These are phyloP conservation scores for Eucalyptus sp. DNA, from an alignment of 345 rosid species.

Conservation along the genomic window DNA sequence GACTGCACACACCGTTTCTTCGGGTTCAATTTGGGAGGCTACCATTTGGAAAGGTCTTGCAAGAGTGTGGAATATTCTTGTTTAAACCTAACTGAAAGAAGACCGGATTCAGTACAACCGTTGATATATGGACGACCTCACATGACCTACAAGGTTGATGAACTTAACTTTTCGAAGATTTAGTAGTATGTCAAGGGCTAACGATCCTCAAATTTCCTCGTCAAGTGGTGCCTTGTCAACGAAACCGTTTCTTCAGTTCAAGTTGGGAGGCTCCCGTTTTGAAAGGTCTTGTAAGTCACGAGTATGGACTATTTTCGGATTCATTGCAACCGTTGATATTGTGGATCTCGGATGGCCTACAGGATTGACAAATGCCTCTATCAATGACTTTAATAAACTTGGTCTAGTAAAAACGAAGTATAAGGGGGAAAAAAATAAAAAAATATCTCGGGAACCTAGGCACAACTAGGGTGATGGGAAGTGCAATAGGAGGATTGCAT, in stretches of 20 bases:
- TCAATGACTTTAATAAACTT: not conserved
- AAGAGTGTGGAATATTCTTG: not conserved
- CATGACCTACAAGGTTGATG: not conserved
- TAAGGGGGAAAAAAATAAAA: not conserved
- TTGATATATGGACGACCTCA: rapidly evolving
- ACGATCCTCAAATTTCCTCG: not conserved
- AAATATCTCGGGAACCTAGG: not conserved
- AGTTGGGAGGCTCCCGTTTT: not conserved
- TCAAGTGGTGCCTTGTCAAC: not conserved
- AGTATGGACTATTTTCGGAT: not conserved
- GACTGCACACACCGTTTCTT: not conserved
- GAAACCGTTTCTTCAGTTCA: not conserved
- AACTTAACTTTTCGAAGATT: too few species aligned
- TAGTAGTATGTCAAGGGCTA: not conserved
- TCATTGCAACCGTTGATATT: not conserved
- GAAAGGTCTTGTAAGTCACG: not conserved
- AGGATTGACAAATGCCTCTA: not conserved
- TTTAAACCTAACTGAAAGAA: not conserved
- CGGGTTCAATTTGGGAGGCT: not conserved
- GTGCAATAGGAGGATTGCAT: not conserved
- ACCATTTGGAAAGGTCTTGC: not conserved
- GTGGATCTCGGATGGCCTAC: not conserved
- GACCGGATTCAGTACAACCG: not conserved
- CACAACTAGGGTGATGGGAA: not conserved
- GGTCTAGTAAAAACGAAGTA: not conserved